These are phyloP conservation scores for Lavandula angustifolia DNA, from an alignment of 257 asterid species.

Conservation along the genomic window DNA sequence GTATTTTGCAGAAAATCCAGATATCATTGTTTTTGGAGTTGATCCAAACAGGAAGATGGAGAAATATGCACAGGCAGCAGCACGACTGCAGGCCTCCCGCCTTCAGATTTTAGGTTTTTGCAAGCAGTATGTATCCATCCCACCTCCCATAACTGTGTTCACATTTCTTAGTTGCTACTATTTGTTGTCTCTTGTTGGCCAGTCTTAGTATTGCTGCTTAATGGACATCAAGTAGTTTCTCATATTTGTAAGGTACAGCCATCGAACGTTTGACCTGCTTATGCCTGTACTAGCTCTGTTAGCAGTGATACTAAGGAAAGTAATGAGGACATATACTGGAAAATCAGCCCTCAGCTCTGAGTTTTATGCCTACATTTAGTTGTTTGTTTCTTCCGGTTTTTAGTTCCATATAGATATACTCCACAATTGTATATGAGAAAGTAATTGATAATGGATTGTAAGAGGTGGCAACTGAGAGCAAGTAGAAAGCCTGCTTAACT, in stretches of 20 bases:
- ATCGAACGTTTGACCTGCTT: no score
- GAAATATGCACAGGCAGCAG: constrained; percentile 73
- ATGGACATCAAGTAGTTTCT: no score
- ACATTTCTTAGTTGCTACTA: neutral
- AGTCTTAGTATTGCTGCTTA: constrained; percentile 6
- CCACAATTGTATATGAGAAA: neutral
- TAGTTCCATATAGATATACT: neutral
- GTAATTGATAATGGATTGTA: neutral
- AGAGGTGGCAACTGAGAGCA: neutral
- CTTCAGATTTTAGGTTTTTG: constrained; percentile 55
- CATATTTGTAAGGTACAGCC: no score
- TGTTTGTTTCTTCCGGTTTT: constrained; percentile 8
- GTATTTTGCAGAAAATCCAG: constrained; percentile 60
- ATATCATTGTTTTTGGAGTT: constrained; percentile 57
- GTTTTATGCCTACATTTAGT: no score
- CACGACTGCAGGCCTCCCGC: constrained; percentile 64
- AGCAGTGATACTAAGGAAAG: no score
- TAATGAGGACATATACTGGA: no score
- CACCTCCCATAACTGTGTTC: neutral
- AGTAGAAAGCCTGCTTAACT: neutral
- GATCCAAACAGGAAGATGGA: constrained; percentile 90
- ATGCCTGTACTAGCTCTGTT: no score
- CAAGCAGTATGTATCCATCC: constrained; percentile 61
- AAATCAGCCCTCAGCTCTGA: no score
- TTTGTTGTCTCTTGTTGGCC: neutral